These are phyloP conservation scores for Exophiala viscosa DNA, from an alignment of 2,329 filamentous ascomycete genomes.

Conservation along the genomic window DNA sequence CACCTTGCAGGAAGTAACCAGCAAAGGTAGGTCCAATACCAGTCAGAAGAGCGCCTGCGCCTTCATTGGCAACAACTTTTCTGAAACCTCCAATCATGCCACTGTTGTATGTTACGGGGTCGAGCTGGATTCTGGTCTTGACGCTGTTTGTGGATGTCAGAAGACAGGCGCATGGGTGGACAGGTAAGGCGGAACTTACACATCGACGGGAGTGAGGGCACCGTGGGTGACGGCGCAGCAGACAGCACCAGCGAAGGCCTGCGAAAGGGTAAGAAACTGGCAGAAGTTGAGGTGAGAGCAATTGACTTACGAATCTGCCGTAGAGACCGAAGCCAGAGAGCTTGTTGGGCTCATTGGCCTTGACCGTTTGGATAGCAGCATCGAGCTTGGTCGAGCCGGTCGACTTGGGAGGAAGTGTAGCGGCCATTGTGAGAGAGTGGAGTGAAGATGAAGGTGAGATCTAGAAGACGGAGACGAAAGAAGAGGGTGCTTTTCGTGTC, in stretches of 20 bases:
- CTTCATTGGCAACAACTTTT: constrained; percentile 79
- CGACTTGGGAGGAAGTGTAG: constrained; percentile 44
- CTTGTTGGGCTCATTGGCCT: constrained; percentile 49
- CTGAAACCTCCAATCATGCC: constrained; percentile 82
- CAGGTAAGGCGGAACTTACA: constrained; percentile 64
- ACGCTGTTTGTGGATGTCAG: constrained; percentile 56
- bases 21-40: constrained; percentile 81
- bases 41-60: constrained; percentile 79
- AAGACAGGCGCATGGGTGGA: constrained; percentile 10
- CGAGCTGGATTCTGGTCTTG: constrained; percentile 94
- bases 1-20: constrained; percentile 91
- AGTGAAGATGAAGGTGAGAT: constrained; percentile 17
- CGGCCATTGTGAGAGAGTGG: constrained; percentile 36
- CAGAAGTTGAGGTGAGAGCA: not conserved
- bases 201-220: constrained; percentile 94
- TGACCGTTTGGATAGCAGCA: constrained; percentile 47
- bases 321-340: constrained; percentile 70
- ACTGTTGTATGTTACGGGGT: constrained; percentile 82
- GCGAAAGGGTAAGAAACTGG: constrained; percentile 1
- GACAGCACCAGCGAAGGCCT: constrained; percentile 88
- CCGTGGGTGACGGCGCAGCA: constrained; percentile 99
- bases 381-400: constrained; percentile 54
- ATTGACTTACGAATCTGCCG: constrained; percentile 47
- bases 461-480: constrained; percentile 2
- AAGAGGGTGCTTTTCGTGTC: constrained; percentile 30